These are phyloP conservation scores for Phytophthora hybrid DNA, from an alignment of 352 stramenopile species.

Conservation along the genomic window DNA sequence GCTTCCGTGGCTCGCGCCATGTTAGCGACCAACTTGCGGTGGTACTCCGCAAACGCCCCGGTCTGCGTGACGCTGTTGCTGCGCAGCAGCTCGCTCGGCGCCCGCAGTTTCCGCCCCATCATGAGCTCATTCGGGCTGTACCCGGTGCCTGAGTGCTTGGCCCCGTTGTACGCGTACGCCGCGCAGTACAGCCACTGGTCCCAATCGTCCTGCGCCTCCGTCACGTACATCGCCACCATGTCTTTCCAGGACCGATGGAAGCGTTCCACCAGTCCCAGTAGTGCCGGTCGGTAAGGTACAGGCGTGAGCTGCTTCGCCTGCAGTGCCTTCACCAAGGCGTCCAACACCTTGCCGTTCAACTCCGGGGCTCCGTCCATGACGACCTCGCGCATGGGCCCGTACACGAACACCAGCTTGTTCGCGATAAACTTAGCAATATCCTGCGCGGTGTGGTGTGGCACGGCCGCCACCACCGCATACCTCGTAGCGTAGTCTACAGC, in stretches of 20 bases:
- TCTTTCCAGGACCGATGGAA: conserved; percentile 1
- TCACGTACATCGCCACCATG: neutral
- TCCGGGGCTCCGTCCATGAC: conserved; percentile 1
- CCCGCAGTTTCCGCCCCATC: neutral
- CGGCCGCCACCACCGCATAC: conserved; percentile 3
- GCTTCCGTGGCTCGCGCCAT: too few relatives aligned
- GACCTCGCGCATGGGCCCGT: neutral
- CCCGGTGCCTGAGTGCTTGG: neutral
- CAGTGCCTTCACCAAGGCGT: neutral
- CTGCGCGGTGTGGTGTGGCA: neutral
- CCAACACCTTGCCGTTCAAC: too few relatives aligned
- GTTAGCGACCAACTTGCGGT: too few relatives aligned
- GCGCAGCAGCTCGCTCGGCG: neutral
- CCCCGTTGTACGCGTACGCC: too few relatives aligned
- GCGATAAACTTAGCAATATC: neutral
- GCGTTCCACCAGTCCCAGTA: neutral
- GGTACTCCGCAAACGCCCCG: neutral
- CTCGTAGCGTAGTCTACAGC: neutral
- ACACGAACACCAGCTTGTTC: neutral
- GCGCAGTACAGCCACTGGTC: neutral
- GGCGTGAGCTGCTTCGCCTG: neutral
- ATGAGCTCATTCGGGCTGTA: neutral
- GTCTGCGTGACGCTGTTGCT: neutral
- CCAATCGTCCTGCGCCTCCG: neutral
- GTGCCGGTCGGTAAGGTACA: neutral